Base-by-base conservation (phyloP, 768 basidiomycete genomes). In the Candolleomyces aberdarensis region DNA sequence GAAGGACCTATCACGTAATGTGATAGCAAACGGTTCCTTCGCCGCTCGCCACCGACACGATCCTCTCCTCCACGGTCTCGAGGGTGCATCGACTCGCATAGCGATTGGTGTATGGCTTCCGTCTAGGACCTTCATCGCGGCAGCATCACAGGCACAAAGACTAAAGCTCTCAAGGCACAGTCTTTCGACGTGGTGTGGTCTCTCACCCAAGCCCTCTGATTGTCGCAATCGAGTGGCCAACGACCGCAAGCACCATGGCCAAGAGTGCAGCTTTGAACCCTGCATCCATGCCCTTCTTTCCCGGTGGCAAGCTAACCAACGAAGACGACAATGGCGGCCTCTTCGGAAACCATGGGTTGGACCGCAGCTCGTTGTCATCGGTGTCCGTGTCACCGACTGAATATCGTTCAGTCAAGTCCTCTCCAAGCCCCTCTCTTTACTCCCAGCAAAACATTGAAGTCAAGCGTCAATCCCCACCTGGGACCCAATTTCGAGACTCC, bases 251-350 rank as follows among this genome's bases (percentile, higher is more conserved):
- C 70, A 76, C 74, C 70, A 89, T 91, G 87, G 86, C 88, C 63
- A 86, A 85, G 81, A 89, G 85, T 68, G 87, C 84, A 68, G 81
- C 88, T 62, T 78, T 92, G 67, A 92, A 92, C 74, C 90, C 91
- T 64, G 81, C 89, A 63, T 93, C 91, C 61, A 86, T 86, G 71
- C 91, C 91, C 55, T 93, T 93, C 82, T 91, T 91, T 72, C 91
- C 91, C 63, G 88, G 88, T 58, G 82, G 78, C 68, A 70, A 84
- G 66, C 85, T 85, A 64, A 69, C 78, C 65, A 76, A 70, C 67
- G 86, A 86, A 59, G 85, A 87, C 61, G 86, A 87, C 57, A 76
- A 74, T 52, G 69, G 72, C 53, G 73, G 70, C 67, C 76, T 75
- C 61, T 71, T 82, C 66, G 72, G 73, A 53, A 80, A 79, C 70